Evolutionary conservation across 306 rosid genomes (phyloP).

Genomic region (Acacia melanoxylon): DNA sequence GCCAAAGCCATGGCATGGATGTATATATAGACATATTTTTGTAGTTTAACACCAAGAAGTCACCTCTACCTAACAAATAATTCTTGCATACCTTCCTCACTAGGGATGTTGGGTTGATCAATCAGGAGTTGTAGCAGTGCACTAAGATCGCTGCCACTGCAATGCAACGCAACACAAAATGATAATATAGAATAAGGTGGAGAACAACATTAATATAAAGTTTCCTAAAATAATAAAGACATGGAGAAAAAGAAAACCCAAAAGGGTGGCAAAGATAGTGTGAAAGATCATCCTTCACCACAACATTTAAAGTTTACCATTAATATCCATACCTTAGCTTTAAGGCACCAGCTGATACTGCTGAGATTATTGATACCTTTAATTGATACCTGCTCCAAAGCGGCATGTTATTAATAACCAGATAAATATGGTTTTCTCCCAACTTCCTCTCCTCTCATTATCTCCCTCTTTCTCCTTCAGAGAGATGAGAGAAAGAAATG

Average conservation of each 20-base stretch:
- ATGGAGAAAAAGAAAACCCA: neutral
- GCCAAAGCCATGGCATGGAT: conserved; percentile 7
- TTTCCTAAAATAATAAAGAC: neutral
- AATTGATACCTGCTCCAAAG: conserved; percentile 61
- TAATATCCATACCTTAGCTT: conserved; percentile 57
- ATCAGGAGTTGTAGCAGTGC: conserved; percentile 73
- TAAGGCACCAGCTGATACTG: conserved; percentile 54
- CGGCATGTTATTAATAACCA: neutral
- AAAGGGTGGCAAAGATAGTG: neutral
- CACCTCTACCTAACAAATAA: conserved; percentile 13
- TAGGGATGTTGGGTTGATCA: conserved; percentile 83
- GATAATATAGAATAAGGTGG: conserved; percentile 4
- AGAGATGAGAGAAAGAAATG: neutral
- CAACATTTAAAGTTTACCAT: neutral
- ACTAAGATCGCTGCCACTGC: conserved; percentile 54
- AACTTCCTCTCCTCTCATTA: neutral
- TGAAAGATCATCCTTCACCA: neutral
- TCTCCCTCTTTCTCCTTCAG: neutral
- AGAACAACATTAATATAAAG: neutral
- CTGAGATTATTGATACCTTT: conserved; percentile 66
- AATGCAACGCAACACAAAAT: conserved; percentile 30
- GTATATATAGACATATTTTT: neutral
- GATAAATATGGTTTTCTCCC: neutral
- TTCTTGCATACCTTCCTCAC: conserved; percentile 66
- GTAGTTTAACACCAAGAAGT: conserved; percentile 17